A percentile compares a stretch with the other conserved stretches of the same genome.
Conservation (phyloP, 1,139 yeast species). For the Hyphopichia burtonii region DNA sequence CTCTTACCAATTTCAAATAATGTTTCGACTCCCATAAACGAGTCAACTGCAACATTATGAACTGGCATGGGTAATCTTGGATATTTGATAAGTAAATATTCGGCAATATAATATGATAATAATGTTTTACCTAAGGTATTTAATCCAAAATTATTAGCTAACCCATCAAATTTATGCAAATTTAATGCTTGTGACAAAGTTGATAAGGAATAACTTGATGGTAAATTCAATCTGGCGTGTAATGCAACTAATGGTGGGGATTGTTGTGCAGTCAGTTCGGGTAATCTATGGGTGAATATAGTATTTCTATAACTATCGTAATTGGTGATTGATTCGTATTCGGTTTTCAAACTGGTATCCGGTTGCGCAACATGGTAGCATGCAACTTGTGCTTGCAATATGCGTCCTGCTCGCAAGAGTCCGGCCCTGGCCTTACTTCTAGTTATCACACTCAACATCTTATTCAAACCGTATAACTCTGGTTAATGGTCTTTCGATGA, state of each 20-base stretch:
- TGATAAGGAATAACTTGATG: conserved; percentile 54
- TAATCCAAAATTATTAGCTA: conserved; percentile 77
- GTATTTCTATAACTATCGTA: conserved; percentile 44
- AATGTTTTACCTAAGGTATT: conserved; percentile 77
- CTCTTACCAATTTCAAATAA: conserved; percentile 62
- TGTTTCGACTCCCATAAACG: conserved; percentile 66
- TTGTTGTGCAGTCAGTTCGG: conserved; percentile 51
- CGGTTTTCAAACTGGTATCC: conserved; percentile 26
- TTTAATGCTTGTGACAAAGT: conserved; percentile 80
- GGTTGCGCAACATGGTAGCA: conserved; percentile 23
- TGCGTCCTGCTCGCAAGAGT: conserved; percentile 5
- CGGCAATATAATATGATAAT: conserved; percentile 73
- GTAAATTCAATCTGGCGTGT: conserved; percentile 70
- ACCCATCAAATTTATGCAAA: conserved; percentile 42
- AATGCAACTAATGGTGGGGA: conserved; percentile 77
- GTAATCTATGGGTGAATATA: conserved; percentile 47
- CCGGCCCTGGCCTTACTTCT: conserved; percentile 8
- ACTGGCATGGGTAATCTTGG: conserved; percentile 89
- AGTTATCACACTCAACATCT: conserved; percentile 10
- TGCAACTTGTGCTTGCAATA: background rate
- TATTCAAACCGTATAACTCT: background rate
- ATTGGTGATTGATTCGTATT: conserved; percentile 32
- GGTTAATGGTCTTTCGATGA: background rate
- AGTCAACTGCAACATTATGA: conserved; percentile 68
- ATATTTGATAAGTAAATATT: conserved; percentile 67